A percentile compares a stretch with the other conserved stretches of the same genome.
Conservation (phyloP, 2,329 filamentous ascomycete species). For the Pseudogymnoascus sp. region DNA sequence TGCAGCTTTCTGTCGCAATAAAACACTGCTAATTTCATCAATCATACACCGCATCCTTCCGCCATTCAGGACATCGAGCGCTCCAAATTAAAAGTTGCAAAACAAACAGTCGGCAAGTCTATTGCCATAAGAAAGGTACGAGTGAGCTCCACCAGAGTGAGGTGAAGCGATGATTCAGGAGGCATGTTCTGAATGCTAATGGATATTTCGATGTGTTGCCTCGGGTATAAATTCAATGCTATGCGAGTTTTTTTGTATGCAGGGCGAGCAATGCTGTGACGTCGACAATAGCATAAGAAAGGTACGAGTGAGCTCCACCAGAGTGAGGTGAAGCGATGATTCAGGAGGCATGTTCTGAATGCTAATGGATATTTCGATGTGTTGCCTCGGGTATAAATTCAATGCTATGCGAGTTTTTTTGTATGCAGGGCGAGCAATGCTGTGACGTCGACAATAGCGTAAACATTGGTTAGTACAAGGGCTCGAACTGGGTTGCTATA, state of each 20-base stretch:
- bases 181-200: not conserved
- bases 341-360: not conserved
- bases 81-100: slow-evolving; percentile 5
- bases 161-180: not conserved
- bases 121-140: slow-evolving; percentile 8
- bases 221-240: slow-evolving; percentile 4
- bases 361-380: not conserved
- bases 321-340: not conserved
- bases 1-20: not conserved
- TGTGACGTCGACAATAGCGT: not conserved
- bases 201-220: slow-evolving; percentile 1
- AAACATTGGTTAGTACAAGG: slow-evolving; percentile 6
- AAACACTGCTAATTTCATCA: slow-evolving; percentile 2
- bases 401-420: slow-evolving; percentile 3
- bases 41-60: not conserved
- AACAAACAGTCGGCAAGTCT: slow-evolving; percentile 3
- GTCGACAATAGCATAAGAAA: slow-evolving; percentile 4
- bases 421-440: slow-evolving; percentile 4
- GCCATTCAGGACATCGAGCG: not conserved
- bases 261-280: not conserved
- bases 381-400: slow-evolving; percentile 5
- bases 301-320: not conserved
- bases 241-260: not conserved
- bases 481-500: not conserved
- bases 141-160: not conserved